Base-by-base conservation (phyloP, 1,284 basidiomycete species). In the Schizophyllum amplum region DNA sequence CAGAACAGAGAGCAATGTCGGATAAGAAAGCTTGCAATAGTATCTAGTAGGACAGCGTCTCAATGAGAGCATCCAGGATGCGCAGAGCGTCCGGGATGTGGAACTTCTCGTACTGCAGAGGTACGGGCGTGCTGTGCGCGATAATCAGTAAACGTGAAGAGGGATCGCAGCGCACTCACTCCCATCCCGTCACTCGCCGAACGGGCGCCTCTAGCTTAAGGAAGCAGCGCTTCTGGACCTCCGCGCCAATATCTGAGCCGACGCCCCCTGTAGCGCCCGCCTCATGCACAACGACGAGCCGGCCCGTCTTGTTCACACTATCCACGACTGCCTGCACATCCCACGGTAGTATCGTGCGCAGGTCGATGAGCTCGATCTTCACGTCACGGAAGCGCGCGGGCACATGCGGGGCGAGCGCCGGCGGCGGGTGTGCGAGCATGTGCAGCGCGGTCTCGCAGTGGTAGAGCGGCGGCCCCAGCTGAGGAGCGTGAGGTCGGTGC, bases 391-490 rank as follows among this genome's bases (percentile, higher is more conserved):
- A 62, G 5, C 81, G 78, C 6, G 72, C 60, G 0, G 94, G 92
- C 17, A 97, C 75, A 62, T 90, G 81, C 7, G 75, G 69, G 24
- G 83, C 81, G n/a, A 97, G 73, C 17, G 78, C 70, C 4, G 79
- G 69, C 0, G 89, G 83, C 0, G 95, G 94, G 58, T 78, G 74
- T 2, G 69, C 69, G 21, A 94, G 74, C 66, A 92, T 73, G 61
- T 82, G 77, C 3, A 94, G 67, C 0, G 90, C 90, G 52, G 87
- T 79, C 71, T 95, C 91, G 70, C 92, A 94, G 60, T 90, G 87
- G 72, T 94, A 97, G 23, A 98, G 72, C 0, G 94, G 92, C 13
- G 94, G 94, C 15, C 94, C 84, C 92, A 98, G 4, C 91, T 86
- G 24, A 98, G 78, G 5, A 98, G 71, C 0, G 95, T 98, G 7